phyloP scores from a whole-genome alignment of 148 eudicot genomes.

The Bassia scoparia region DNA sequence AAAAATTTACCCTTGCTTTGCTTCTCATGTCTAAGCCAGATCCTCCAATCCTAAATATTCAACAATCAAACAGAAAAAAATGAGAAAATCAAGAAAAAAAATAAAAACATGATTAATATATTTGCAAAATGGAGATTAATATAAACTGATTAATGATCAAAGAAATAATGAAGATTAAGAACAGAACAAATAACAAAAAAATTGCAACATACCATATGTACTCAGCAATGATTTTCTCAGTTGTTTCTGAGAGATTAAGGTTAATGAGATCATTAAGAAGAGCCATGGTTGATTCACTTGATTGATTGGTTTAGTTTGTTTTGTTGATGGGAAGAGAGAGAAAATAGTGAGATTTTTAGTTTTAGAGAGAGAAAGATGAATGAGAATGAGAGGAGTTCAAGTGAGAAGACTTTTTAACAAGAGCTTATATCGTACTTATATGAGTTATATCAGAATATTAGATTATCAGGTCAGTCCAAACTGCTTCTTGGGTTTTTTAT shows the following conservation, averaged over 20 bases:
- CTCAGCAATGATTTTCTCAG: constrained; percentile 55
- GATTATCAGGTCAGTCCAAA: too few species aligned
- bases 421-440: too few species aligned
- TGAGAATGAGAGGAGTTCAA: background rate
- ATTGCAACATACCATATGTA: constrained; percentile 59
- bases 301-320: background rate
- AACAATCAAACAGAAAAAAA: background rate
- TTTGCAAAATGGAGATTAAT: background rate
- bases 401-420: background rate
- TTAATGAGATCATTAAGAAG: constrained; percentile 45
- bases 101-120: background rate
- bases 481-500: too few species aligned
- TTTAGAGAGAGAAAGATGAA: background rate
- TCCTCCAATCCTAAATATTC: constrained; percentile 73
- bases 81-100: background rate
- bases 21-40: constrained; percentile 89
- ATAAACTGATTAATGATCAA: background rate
- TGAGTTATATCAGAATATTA: too few species aligned
- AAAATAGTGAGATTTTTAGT: background rate
- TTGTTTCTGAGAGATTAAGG: constrained; percentile 43
- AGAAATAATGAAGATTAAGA: background rate
- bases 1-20: constrained; percentile 71
- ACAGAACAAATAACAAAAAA: background rate
- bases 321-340: background rate
- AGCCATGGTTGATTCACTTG: constrained; percentile 31